These are phyloP conservation scores for Skeletonema potamos DNA, from an alignment of 108 stramenopile species.

Conservation along the genomic window DNA sequence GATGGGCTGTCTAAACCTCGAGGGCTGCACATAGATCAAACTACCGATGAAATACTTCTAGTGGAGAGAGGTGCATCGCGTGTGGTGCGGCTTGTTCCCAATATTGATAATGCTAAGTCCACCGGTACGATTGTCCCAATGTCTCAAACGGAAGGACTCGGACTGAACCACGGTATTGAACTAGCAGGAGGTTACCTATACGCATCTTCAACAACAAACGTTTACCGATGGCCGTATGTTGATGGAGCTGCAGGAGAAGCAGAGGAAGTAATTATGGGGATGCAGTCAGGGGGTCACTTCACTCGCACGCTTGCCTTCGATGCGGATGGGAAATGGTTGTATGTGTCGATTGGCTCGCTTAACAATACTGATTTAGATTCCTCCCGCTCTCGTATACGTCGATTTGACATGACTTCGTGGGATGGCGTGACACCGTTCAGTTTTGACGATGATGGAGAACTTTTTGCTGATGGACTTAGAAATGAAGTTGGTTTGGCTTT, in stretches of 20 bases:
- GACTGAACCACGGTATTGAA: conserved; percentile 68
- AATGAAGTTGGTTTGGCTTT: conserved; percentile 83
- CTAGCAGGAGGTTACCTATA: conserved; percentile 54
- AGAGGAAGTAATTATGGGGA: conserved; percentile 36
- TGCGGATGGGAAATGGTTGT: conserved; percentile 41
- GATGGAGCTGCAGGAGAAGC: conserved; percentile 5
- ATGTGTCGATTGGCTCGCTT: conserved; percentile 64
- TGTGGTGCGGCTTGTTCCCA: conserved; percentile 29
- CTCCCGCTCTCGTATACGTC: conserved; percentile 64
- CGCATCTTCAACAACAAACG: conserved; percentile 57
- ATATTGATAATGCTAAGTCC: neutral
- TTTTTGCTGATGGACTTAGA: conserved; percentile 77
- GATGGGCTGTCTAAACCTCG: conserved; percentile 23
- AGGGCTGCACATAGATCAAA: conserved; percentile 29
- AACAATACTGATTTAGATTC: conserved; percentile 60
- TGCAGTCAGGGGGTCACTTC: conserved; percentile 56
- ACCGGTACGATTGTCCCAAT: conserved; percentile 18
- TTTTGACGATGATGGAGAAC: conserved; percentile 53
- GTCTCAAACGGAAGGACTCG: conserved; percentile 3
- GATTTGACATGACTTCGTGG: conserved; percentile 39
- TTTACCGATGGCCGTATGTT: conserved; percentile 59
- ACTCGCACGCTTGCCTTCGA: conserved; percentile 76
- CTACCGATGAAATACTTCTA: conserved; percentile 28
- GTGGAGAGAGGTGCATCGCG: conserved; percentile 34
- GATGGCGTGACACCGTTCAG: conserved; percentile 33